A percentile compares a stretch with the other conserved stretches of the same genome.
Conservation (phyloP, 192 early-diverging fungal genomes). For the Coemansia sp. region DNA sequence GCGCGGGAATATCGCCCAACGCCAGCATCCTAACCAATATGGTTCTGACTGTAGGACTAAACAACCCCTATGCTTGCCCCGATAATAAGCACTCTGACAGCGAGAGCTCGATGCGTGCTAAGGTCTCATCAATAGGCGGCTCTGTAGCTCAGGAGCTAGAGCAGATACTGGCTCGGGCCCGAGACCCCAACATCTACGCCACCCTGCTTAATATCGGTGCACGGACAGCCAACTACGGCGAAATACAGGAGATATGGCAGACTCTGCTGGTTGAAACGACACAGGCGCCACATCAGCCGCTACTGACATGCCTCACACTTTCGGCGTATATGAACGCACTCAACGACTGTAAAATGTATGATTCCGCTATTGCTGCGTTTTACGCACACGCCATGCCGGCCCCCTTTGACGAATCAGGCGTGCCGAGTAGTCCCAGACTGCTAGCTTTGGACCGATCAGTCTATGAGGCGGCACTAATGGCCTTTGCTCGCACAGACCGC, state of each 20-base stretch:
- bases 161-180: slow-evolving; percentile 15
- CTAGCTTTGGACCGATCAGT: slow-evolving; percentile 15
- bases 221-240: slow-evolving; percentile 6
- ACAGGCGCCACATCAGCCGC: slow-evolving; percentile 5
- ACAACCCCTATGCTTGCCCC: slow-evolving; percentile 7
- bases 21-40: slow-evolving; percentile 36
- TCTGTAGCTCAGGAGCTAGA: slow-evolving; percentile 25
- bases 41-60: slow-evolving; percentile 33
- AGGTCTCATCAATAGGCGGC: neutral
- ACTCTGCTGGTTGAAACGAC: slow-evolving; percentile 19
- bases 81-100: neutral
- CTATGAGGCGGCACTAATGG: slow-evolving; percentile 34
- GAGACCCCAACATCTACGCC: slow-evolving; percentile 34
- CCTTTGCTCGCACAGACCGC: slow-evolving; percentile 30
- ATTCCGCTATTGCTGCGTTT: slow-evolving; percentile 30
- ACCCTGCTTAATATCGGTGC: slow-evolving; percentile 27
- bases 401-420: neutral
- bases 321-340: slow-evolving; percentile 44
- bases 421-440: slow-evolving; percentile 1
- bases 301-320: slow-evolving; percentile 37
- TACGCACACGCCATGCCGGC: slow-evolving; percentile 11
- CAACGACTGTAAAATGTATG: slow-evolving; percentile 23
- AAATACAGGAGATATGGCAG: slow-evolving; percentile 29
- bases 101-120: neutral
- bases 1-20: slow-evolving; percentile 13